Evolutionary conservation across 257 asterid species (phyloP).

Genomic region (Ophiorrhiza pumila): DNA sequence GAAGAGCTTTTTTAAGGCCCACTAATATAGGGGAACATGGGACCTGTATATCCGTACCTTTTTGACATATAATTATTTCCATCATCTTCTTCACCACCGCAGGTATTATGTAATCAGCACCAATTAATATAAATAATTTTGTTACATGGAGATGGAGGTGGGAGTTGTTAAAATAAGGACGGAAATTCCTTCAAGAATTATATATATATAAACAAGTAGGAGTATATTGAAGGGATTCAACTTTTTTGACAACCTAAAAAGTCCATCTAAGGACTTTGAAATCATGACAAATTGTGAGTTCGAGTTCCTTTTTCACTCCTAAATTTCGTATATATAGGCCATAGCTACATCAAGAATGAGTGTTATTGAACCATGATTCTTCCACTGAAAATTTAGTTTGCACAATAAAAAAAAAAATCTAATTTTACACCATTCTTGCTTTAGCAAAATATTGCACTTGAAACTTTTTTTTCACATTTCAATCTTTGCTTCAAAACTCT

Average conservation of each 20-base stretch:
- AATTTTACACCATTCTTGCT: too few relatives aligned
- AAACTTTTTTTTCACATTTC: too few relatives aligned
- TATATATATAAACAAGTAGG: not conserved
- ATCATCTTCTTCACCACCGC: slow-evolving; percentile 1
- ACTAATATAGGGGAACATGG: slow-evolving; percentile 16
- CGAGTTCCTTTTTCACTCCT: slow-evolving; percentile 9
- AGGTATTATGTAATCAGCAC: slow-evolving; percentile 10
- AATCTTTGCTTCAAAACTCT: too few relatives aligned
- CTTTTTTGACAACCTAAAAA: slow-evolving; percentile 13
- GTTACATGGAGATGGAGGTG: not conserved
- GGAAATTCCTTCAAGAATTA: not conserved
- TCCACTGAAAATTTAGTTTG: too few relatives aligned
- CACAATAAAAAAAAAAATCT: too few relatives aligned
- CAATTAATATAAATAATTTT: not conserved
- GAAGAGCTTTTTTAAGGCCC: not conserved
- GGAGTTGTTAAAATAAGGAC: not conserved
- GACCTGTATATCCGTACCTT: not conserved
- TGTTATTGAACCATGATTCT: too few relatives aligned
- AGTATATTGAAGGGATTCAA: not conserved
- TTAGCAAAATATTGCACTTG: too few relatives aligned
- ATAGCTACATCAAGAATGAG: too few relatives aligned
- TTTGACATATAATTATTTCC: slow-evolving; percentile 16
- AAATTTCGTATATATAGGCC: not conserved
- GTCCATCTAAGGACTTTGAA: slow-evolving; percentile 10
- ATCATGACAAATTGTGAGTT: slow-evolving; percentile 1